Evolutionary conservation across 306 rosid genomes (phyloP).

Genomic region (Fagus crenata): DNA sequence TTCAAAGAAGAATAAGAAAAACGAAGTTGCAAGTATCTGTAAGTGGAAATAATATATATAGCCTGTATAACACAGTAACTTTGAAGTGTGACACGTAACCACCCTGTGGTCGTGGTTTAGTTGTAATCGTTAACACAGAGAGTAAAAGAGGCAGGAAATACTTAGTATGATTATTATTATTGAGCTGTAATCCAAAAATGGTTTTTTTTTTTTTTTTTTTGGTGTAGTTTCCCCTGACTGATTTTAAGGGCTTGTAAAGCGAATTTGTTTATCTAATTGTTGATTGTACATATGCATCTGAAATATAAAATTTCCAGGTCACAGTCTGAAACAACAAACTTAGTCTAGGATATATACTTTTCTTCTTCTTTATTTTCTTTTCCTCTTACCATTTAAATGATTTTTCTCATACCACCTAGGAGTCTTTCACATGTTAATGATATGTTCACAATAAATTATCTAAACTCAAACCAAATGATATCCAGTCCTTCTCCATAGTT

Average conservation of each 20-base stretch:
- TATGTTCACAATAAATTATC: neutral
- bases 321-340: neutral
- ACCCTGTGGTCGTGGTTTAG: too few relatives aligned
- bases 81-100: too few relatives aligned
- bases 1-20: slow-evolving; percentile 3
- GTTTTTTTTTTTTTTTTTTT: too few relatives aligned
- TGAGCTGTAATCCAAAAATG: neutral
- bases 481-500: too few relatives aligned
- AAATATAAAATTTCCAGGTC: neutral
- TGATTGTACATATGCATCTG: neutral
- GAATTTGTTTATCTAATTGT: too few relatives aligned
- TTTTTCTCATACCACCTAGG: neutral
- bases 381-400: neutral
- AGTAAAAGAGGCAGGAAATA: too few relatives aligned
- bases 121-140: too few relatives aligned
- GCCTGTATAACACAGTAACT: too few relatives aligned
- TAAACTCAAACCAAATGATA: neutral
- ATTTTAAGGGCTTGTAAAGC: too few relatives aligned
- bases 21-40: neutral
- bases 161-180: neutral
- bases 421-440: neutral
- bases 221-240: too few relatives aligned
- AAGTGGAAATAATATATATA: too few relatives aligned
- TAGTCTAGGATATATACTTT: neutral
- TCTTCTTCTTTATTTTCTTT: neutral